Percentiles rank a stretch among this genome's conserved stretches.
Conservation (phyloP, 1,139 yeast species). For the Candida sojae region DNA sequence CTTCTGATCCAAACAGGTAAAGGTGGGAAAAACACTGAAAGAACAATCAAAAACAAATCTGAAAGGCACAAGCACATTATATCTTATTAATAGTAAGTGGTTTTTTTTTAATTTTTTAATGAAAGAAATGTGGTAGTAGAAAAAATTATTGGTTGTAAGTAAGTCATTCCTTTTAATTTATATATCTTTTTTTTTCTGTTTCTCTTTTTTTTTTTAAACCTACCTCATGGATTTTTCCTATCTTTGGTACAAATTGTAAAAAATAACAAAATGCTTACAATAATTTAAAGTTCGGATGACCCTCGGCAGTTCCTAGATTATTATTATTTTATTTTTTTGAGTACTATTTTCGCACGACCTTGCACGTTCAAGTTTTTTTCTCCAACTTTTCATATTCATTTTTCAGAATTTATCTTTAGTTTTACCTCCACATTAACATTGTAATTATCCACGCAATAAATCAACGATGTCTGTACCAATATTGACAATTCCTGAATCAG, state of each 20-base stretch:
- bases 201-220: background rate
- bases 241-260: background rate
- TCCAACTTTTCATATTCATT: background rate
- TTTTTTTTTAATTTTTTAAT: background rate
- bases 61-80: slow-evolving; percentile 29
- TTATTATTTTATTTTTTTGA: too few relatives aligned
- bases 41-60: slow-evolving; percentile 57
- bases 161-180: slow-evolving; percentile 1
- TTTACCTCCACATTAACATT: background rate
- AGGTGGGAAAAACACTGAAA: slow-evolving; percentile 70
- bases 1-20: slow-evolving; percentile 70
- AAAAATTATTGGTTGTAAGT: background rate
- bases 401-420: background rate
- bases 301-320: background rate
- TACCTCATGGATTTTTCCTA: too few relatives aligned
- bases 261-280: too few relatives aligned
- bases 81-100: background rate
- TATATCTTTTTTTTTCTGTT: background rate
- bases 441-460: background rate
- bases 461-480: slow-evolving; percentile 27
- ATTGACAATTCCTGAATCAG: slow-evolving; percentile 46
- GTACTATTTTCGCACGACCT: background rate
- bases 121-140: too few relatives aligned
- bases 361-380: background rate
- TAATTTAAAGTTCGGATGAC: background rate